Evolutionary conservation across 2,329 filamentous ascomycete species (phyloP).

Genomic region (Clathrospora elynae): DNA sequence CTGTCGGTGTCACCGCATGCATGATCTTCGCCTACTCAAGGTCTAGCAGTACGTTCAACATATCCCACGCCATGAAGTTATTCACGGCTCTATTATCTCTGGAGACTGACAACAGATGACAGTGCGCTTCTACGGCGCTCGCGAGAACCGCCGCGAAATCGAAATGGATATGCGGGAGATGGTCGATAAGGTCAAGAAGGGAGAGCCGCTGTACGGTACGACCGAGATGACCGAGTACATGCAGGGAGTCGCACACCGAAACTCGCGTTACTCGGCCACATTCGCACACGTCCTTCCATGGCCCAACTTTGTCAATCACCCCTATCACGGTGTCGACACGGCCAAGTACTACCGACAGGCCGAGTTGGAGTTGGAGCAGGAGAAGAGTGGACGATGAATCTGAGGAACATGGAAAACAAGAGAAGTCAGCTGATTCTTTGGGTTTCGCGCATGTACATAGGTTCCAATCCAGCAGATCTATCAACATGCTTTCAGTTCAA

Average conservation of each 20-base stretch:
- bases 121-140: conserved; percentile 96
- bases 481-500: conserved; percentile 33
- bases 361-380: conserved; percentile 88
- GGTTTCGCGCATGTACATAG: conserved; percentile 36
- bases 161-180: conserved; percentile 98
- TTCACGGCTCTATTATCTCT: too few species aligned
- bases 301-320: conserved; percentile 98
- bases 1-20: conserved; percentile 74
- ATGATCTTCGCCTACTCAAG: conserved; percentile 86
- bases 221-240: conserved; percentile 81
- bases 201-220: conserved; percentile 85
- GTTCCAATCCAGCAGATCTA: conserved; percentile 32
- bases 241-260: conserved; percentile 89
- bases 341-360: conserved; percentile 98
- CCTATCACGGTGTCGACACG: conserved; percentile 87
- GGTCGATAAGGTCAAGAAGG: conserved; percentile 93
- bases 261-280: conserved; percentile 87
- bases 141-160: conserved; percentile 87
- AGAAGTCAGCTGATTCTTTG: conserved; percentile 21
- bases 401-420: conserved; percentile 3
- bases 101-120: conserved; percentile 16
- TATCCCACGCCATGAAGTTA: not conserved
- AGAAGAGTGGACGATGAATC: conserved; percentile 50
- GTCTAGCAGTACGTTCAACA: conserved; percentile 71
- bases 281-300: conserved; percentile 87